Conservation (phyloP, 208 protist species). For the Leishmania turanica region DNA sequence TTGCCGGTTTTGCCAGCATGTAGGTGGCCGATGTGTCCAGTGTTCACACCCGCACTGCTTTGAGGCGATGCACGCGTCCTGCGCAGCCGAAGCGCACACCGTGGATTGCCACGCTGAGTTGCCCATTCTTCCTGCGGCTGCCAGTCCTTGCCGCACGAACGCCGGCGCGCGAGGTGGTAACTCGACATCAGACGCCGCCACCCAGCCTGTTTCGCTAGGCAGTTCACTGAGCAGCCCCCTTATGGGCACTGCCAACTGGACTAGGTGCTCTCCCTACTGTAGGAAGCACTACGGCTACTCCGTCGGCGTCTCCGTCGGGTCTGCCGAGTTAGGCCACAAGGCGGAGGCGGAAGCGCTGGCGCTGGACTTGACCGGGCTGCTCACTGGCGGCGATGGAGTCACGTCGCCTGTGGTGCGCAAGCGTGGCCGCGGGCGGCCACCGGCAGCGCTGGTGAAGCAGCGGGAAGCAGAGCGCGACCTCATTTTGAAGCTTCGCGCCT, state of each 20-base stretch:
- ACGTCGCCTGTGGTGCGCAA: constrained; percentile 32
- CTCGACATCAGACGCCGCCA: not conserved
- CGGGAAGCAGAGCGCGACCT: constrained; percentile 36
- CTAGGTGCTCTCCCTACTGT: constrained; percentile 67
- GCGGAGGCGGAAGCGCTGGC: constrained; percentile 49
- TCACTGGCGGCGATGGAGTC: constrained; percentile 27
- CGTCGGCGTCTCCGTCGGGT: constrained; percentile 35
- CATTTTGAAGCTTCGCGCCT: constrained; percentile 45
- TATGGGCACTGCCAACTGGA: constrained; percentile 25
- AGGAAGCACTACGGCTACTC: constrained; percentile 55
- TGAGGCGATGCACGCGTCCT: constrained; percentile 73
- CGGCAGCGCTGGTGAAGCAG: constrained; percentile 35
- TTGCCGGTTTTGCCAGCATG: constrained; percentile 65
- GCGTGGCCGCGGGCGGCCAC: constrained; percentile 52
- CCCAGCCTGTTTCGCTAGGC: not conserved
- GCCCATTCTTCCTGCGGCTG: not conserved
- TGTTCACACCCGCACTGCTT: constrained; percentile 72
- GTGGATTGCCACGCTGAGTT: constrained; percentile 48
- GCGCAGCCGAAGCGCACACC: constrained; percentile 57
- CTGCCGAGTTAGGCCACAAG: constrained; percentile 32
- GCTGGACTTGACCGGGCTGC: constrained; percentile 46
- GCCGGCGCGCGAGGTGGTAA: not conserved
- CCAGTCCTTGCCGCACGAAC: not conserved
- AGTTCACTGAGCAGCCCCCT: not conserved
- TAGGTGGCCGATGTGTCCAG: constrained; percentile 37